Conservation (phyloP, 192 early-diverging fungal species). For the Chytriomyces hyalinus region DNA sequence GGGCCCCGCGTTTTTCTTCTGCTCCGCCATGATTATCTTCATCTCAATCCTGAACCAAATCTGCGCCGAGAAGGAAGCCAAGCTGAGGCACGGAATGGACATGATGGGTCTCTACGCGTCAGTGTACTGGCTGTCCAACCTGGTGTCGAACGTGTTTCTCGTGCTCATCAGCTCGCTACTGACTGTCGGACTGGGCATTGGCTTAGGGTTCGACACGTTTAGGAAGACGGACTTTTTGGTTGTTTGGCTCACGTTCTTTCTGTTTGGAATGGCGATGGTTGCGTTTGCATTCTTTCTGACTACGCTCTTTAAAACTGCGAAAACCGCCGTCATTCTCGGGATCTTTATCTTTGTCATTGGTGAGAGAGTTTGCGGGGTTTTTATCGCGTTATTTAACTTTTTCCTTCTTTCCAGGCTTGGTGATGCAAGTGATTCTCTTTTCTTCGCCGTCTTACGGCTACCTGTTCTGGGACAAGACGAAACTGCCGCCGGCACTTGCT, state of each 20-base stretch:
- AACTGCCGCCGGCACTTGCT: conserved; percentile 55
- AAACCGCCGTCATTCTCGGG: conserved; percentile 61
- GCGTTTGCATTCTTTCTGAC: conserved; percentile 63
- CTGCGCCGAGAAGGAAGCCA: conserved; percentile 69
- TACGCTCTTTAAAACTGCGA: conserved; percentile 54
- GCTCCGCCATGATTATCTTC: conserved; percentile 2
- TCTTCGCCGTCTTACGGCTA: not conserved
- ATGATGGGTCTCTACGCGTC: conserved; percentile 12
- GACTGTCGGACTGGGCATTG: conserved; percentile 55
- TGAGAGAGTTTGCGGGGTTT: conserved; percentile 57
- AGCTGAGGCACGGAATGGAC: conserved; percentile 56
- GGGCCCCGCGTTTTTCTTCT: not conserved
- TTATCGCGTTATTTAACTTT: conserved; percentile 38
- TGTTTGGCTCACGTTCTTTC: conserved; percentile 59
- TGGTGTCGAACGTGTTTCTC: conserved; percentile 28
- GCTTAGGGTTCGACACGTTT: conserved; percentile 62
- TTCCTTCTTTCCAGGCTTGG: conserved; percentile 33
- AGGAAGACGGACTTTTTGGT: conserved; percentile 55
- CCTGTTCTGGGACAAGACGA: not conserved
- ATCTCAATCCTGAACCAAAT: conserved; percentile 4
- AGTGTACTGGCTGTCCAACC: conserved; percentile 33
- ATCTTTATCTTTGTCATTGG: conserved; percentile 74
- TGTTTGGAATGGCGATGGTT: conserved; percentile 70
- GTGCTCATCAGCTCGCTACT: conserved; percentile 55
- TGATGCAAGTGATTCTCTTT: conserved; percentile 41